Conservation (phyloP, 352 stramenopile species). For the Phytophthora fragariaefolia region DNA sequence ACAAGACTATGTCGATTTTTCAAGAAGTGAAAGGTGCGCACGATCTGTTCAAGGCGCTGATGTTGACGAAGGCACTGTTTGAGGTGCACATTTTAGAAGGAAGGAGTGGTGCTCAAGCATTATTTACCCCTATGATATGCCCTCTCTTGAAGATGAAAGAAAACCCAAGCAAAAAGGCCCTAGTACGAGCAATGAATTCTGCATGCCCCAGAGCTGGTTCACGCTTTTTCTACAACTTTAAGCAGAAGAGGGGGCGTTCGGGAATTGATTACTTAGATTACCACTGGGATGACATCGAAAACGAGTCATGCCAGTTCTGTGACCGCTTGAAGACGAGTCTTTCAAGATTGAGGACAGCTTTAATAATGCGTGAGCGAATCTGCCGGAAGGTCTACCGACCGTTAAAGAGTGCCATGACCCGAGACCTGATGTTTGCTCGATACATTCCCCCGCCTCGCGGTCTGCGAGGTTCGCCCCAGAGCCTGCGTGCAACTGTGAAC, state of each 20-base stretch:
- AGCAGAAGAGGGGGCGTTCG: not conserved
- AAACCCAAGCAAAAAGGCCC: not conserved
- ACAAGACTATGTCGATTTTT: not conserved
- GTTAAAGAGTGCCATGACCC: slow-evolving; percentile 15
- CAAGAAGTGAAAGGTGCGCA: not conserved
- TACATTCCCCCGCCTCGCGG: slow-evolving; percentile 20
- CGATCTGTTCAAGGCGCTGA: not conserved
- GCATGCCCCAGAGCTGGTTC: not conserved
- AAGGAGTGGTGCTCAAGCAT: not conserved
- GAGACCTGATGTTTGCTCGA: slow-evolving; percentile 12
- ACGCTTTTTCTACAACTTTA: not conserved
- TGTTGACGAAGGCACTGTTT: not conserved
- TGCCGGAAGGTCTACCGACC: slow-evolving; percentile 19
- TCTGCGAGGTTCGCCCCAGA: not conserved
- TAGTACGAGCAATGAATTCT: not conserved
- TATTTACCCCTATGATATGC: not conserved
- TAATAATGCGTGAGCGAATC: not conserved
- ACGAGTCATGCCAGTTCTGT: not conserved
- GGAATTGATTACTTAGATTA: not conserved
- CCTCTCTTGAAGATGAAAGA: not conserved
- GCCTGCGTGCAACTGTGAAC: not conserved
- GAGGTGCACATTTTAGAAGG: not conserved
- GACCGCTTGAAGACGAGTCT: not conserved
- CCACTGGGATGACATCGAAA: not conserved
- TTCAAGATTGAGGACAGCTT: not conserved